Percentiles rank a stretch among this genome's conserved stretches.
These are phyloP conservation scores for Starmerella tilneyi DNA, from an alignment of 805 yeast genomes.

Conservation along the genomic window DNA sequence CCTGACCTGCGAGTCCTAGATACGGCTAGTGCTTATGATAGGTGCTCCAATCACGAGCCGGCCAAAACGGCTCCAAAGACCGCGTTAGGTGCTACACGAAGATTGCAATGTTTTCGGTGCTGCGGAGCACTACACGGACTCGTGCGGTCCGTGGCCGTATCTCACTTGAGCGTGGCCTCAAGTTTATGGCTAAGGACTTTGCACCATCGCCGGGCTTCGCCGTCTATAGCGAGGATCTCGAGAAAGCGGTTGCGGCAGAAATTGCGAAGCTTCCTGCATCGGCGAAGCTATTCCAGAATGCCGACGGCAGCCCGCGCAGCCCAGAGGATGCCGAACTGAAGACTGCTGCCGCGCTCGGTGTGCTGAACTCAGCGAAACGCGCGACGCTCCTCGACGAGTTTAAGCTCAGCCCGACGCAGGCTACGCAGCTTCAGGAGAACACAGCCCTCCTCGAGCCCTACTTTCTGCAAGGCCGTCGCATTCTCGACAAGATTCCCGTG, in stretches of 20 bases:
- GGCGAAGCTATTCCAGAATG: conserved; percentile 56
- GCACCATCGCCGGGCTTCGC: conserved; percentile 32
- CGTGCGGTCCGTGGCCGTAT: conserved; percentile 4
- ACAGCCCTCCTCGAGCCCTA: conserved; percentile 47
- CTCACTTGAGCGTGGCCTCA: conserved; percentile 21
- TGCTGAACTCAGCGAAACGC: conserved; percentile 47
- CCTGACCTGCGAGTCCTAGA: background rate
- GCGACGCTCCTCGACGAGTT: conserved; percentile 41
- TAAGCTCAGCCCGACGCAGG: conserved; percentile 43
- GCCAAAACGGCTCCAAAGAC: conserved; percentile 6
- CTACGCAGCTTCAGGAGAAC: conserved; percentile 50
- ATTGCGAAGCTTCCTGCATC: conserved; percentile 56
- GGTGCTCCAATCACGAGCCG: conserved; percentile 5
- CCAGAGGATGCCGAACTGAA: conserved; percentile 63
- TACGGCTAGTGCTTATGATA: conserved; percentile 1
- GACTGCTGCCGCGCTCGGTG: conserved; percentile 59
- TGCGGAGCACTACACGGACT: conserved; percentile 5
- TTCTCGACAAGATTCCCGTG: conserved; percentile 74
- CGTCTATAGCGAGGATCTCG: conserved; percentile 39
- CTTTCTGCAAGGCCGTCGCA: conserved; percentile 47
- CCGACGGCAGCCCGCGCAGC: conserved; percentile 63
- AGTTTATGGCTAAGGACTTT: conserved; percentile 29
- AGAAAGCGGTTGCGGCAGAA: conserved; percentile 33
- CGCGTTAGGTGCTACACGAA: background rate
- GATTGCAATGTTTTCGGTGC: conserved; percentile 13